A percentile compares a stretch with the other conserved stretches of the same genome.
Evolutionary conservation across 768 basidiomycete genomes (phyloP).

Genomic region (Cystofilobasidium capitatum): DNA sequence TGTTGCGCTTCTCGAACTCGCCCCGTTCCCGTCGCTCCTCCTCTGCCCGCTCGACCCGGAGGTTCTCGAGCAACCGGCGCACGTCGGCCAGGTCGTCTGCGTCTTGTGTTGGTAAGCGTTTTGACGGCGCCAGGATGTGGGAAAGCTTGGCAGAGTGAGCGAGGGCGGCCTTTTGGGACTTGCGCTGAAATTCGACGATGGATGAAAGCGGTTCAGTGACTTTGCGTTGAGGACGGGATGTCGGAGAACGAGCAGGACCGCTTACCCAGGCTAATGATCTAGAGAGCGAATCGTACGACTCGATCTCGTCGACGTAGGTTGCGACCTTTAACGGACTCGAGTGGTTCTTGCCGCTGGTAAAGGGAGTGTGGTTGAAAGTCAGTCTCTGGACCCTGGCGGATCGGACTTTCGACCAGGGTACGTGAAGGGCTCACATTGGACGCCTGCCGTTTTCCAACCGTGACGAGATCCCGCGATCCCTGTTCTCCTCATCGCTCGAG

Average conservation of each 20-base stretch:
- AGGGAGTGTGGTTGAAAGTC: too few relatives aligned
- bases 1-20: slow-evolving; percentile 46
- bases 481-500: not conserved
- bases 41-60: slow-evolving; percentile 45
- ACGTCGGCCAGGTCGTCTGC: slow-evolving; percentile 15
- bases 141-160: slow-evolving; percentile 11
- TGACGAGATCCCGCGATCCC: not conserved
- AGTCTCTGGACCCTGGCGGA: too few relatives aligned
- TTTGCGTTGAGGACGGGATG: not conserved
- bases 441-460: not conserved
- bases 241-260: not conserved
- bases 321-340: not conserved
- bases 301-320: slow-evolving; percentile 8
- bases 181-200: not conserved
- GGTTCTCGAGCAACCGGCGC: slow-evolving; percentile 39
- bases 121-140: slow-evolving; percentile 4
- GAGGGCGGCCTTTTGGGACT: slow-evolving; percentile 6
- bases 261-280: slow-evolving; percentile 19
- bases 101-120: not conserved
- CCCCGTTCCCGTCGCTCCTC: slow-evolving; percentile 46
- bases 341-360: not conserved
- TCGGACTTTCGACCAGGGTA: not conserved
- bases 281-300: slow-evolving; percentile 12
- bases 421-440: not conserved
- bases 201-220: not conserved